Evolutionary conservation across 2,329 filamentous ascomycete genomes (phyloP), one percentile per base, ranked within the genome.

Genomic region (Fusarium nisikadoi): DNA sequence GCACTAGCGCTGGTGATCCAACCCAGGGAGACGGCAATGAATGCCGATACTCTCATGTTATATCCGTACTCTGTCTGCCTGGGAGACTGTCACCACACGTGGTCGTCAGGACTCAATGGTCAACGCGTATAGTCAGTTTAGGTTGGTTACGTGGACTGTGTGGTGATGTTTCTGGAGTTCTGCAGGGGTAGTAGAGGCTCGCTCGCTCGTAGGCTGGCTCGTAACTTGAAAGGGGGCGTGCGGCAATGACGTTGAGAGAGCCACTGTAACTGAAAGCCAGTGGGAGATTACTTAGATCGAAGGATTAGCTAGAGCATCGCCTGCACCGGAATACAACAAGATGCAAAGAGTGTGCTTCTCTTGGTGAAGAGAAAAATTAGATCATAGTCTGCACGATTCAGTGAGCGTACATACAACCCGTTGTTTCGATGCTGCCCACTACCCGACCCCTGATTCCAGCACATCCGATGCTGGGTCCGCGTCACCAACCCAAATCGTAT

Each of bases 1-100:
- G 53, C 62, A 29, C 62, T 59, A 33, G 65, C 53, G 33, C 45
- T 67, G 17, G 57, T 52, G 27, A 73, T 50, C 65, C 70, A 70
- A n/a, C 41, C 54, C 19, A 52, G 6, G 49, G 60, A 55, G 16
- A 41, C 31, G 27, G 31, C 58, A 27, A 45, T 56, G 29, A 61
- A 35, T 23, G 50, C 45, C 27, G 47, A 43, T 11, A 62, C 2
- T 23, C 52, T 72, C 71, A 73, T 73, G 7, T 19, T 45, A 23
- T 33, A 20, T 6, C n/a, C 31, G 23, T 17, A 47, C 33, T 43
- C 10, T 19, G 33, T 27, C 42, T 39, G 49, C 55, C 39, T 47
- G 23, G 25, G 14, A 36, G 17, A 43, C 14, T 35, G 49, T 49
- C 33, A 20, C 33, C 42, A 14, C 25, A 23, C 17, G 41, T 45